These are phyloP conservation scores for Mycena kentingensis DNA, from an alignment of 768 basidiomycete genomes.

Conservation along the genomic window DNA sequence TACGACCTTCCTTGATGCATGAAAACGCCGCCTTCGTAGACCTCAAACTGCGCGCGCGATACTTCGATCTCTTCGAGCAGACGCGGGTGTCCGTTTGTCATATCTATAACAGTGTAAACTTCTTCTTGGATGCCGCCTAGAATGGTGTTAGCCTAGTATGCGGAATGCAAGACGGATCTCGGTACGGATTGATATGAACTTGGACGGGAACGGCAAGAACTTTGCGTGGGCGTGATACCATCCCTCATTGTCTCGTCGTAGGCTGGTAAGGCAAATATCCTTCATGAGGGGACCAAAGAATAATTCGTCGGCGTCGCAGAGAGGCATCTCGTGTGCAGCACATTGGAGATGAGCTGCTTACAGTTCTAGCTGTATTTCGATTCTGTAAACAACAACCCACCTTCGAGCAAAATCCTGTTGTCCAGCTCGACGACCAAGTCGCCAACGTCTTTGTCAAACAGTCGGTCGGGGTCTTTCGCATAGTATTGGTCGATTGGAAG, in stretches of 20 bases:
- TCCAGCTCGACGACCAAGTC: conserved; percentile 73
- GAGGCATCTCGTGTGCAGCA: conserved; percentile 83
- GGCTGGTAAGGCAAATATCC: conserved; percentile 59
- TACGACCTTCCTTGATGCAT: conserved; percentile 86
- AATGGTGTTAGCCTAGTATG: background rate
- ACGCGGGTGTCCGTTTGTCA: conserved; percentile 42
- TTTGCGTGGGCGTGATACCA: conserved; percentile 87
- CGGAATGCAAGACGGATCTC: background rate
- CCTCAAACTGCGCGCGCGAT: conserved; percentile 82
- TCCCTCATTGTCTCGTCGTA: conserved; percentile 74
- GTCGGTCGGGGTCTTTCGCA: conserved; percentile 63
- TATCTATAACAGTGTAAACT: conserved; percentile 72
- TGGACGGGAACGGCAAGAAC: conserved; percentile 76
- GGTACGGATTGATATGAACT: conserved; percentile 67
- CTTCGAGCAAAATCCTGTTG: conserved; percentile 74
- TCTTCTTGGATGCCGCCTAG: conserved; percentile 71
- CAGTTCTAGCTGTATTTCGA: background rate
- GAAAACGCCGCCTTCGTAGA: conserved; percentile 92
- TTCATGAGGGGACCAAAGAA: conserved; percentile 72
- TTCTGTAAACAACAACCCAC: conserved; percentile 21
- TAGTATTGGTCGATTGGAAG: conserved; percentile 78
- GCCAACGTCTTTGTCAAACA: conserved; percentile 63
- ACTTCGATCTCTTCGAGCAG: conserved; percentile 83
- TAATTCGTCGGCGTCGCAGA: conserved; percentile 59
- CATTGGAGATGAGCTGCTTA: conserved; percentile 79